Base-by-base conservation (phyloP, 805 yeast genomes). In the Suhomyces sp. region DNA sequence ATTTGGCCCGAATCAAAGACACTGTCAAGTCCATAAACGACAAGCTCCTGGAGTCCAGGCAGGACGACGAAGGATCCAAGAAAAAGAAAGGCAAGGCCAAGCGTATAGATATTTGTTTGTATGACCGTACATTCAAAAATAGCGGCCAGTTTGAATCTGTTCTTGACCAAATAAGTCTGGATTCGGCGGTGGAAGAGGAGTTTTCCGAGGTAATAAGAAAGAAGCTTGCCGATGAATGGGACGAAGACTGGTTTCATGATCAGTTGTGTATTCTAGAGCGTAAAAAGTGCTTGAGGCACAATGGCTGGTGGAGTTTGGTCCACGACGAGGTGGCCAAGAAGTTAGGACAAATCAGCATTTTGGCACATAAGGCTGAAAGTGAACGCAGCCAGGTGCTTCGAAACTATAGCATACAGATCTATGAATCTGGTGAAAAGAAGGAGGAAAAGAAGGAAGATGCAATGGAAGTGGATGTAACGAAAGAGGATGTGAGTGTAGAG, bases 221-320 rank as follows among this genome's bases (percentile, higher is more conserved):
- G 24, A 54, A 50, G 35, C 46, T 52, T 5, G 41, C 44, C 1
- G 62, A 53, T 12, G 62, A 58, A 4, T 55, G 49, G 10, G 64
- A 59, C 4, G 45, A 45, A 3, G 59, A 49, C 8, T 50, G 58
- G 62, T 54, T 54, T 48, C 22, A 57, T 5, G 58, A 58, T 26
- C 24, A 53, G 7, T 48, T 80, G 1, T 85, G 90, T 59, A 61
- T 83, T 6, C 64, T 70, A 8, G 88, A 85, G 47, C 79, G 78
- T 54, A 73, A 78, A 50, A 84, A 82, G 57, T 85, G 90, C 62
- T 62, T 62, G 3, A 77, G 79, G 46, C 90, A 85, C 57, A 72
- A 68, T 47, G 79, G 81, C 1, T 81, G 85, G 84, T 68, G 70
- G 63, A 70, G 66, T 50, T 63, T 76, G 44, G 53, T 67, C 6